Percentiles rank a stretch among this genome's conserved stretches.
These are phyloP conservation scores for Russula sp. DNA, from an alignment of 768 basidiomycete species.

Conservation along the genomic window DNA sequence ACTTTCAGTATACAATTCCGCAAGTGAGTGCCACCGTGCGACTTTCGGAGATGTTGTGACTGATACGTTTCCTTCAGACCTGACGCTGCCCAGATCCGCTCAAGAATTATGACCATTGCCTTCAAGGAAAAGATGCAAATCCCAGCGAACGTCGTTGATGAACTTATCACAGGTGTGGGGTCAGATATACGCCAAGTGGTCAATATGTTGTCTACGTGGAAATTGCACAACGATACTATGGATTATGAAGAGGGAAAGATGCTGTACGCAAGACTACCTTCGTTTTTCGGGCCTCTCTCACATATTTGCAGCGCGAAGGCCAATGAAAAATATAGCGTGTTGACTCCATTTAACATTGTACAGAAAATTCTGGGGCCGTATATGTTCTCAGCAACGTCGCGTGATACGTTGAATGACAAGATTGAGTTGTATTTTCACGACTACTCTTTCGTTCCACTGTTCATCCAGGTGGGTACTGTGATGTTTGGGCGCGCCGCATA, in stretches of 20 bases:
- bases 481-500: neutral
- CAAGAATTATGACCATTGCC: slow-evolving; percentile 78
- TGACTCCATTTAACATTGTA: slow-evolving; percentile 92
- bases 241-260: slow-evolving; percentile 86
- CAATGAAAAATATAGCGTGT: slow-evolving; percentile 89
- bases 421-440: slow-evolving; percentile 98
- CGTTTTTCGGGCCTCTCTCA: neutral
- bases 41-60: neutral
- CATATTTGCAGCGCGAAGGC: slow-evolving; percentile 44
- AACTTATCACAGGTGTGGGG: slow-evolving; percentile 81
- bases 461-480: slow-evolving; percentile 71
- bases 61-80: slow-evolving; percentile 48
- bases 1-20: slow-evolving; percentile 74
- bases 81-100: slow-evolving; percentile 66
- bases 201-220: slow-evolving; percentile 98
- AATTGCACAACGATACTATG: slow-evolving; percentile 73
- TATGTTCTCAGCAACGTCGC: slow-evolving; percentile 74
- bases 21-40: slow-evolving; percentile 43
- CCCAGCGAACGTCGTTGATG: slow-evolving; percentile 87
- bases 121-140: slow-evolving; percentile 95
- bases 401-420: slow-evolving; percentile 83
- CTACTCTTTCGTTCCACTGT: slow-evolving; percentile 87
- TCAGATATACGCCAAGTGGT: slow-evolving; percentile 97
- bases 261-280: slow-evolving; percentile 52
- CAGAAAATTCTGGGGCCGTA: slow-evolving; percentile 88